Evolutionary conservation across 768 basidiomycete species (phyloP).

Genomic region (Mycena leptocephala): DNA sequence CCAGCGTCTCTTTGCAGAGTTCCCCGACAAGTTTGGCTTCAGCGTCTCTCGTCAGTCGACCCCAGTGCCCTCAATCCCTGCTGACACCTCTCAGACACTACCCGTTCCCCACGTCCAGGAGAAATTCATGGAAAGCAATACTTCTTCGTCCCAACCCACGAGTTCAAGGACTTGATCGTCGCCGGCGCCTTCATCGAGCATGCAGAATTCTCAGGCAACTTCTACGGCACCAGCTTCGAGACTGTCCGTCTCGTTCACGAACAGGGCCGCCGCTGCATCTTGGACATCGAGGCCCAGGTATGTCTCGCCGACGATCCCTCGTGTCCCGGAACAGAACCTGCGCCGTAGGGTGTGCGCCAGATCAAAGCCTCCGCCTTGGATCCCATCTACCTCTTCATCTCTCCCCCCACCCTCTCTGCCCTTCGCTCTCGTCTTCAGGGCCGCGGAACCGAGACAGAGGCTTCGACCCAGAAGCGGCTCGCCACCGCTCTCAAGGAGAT

Average conservation of each 20-base stretch:
- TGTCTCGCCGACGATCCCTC: conserved; percentile 38
- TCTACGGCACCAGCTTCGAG: conserved; percentile 92
- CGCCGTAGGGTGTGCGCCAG: conserved; percentile 87
- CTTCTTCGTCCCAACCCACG: conserved; percentile 83
- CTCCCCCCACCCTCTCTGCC: conserved; percentile 85
- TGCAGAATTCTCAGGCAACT: conserved; percentile 93
- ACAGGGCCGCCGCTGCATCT: conserved; percentile 86
- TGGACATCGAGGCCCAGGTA: conserved; percentile 98
- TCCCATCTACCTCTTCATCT: conserved; percentile 93
- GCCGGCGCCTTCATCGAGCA: conserved; percentile 92
- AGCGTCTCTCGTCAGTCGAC: conserved; percentile 87
- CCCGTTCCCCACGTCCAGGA: conserved; percentile 86
- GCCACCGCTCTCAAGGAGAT: conserved; percentile 86
- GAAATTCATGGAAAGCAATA: conserved; percentile 90
- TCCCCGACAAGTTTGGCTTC: conserved; percentile 92
- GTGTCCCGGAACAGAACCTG: conserved; percentile 33
- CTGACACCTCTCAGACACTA: conserved; percentile 79
- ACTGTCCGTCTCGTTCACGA: conserved; percentile 80
- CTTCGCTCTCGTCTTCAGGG: conserved; percentile 81
- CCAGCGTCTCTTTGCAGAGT: conserved; percentile 82
- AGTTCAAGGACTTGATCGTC: conserved; percentile 79
- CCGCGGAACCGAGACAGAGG: conserved; percentile 89
- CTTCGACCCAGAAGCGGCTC: conserved; percentile 81
- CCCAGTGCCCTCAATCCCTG: conserved; percentile 20
- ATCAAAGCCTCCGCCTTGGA: conserved; percentile 88